Base-by-base conservation (phyloP, 164 flowering plant species). In the Cinnamomum micranthum region DNA sequence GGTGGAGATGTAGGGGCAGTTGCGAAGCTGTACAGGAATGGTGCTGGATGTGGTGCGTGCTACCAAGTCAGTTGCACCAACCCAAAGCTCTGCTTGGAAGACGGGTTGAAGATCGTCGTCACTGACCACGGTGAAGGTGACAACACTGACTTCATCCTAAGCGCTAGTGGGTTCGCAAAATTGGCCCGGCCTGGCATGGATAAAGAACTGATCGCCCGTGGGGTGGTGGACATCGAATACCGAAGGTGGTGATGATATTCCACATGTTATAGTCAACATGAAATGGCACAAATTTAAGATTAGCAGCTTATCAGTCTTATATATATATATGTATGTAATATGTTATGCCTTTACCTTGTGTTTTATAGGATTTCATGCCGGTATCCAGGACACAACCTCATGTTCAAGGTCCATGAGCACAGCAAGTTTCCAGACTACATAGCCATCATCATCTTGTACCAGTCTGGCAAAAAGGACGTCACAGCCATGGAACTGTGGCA, bases 101-200 rank as follows among this genome's bases (percentile, higher is more conserved):
- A 86, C 31, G 97, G 99, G 23, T 84, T 80, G 79, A 84, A 73
- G 51, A 77, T 90, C 4, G 91, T 90, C 77, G 95, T 84, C 75
- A 93, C 97, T 0, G 97, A 93, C 81, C 83, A 87, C 4, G 98
- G 98, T 1, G 89, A 82, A 65, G 97, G 99, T 19, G 93, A 88
- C 83, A 11, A 70, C 66, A 89, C 97, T 0, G 97, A 95, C 84
- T 91, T 95, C 85, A 86, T 95, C 74, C 87, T 95, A 15, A 91
- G 91, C 73, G 59, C 81, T 2, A 78, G 86, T 0, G 97, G 89
- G 67, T 95, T 81, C 74, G 28, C 85, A 6, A 81, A 75, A 33
- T 50, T 95, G 81, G 95, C 95, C 24, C 75, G 25, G 4, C 81
- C 89, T 1, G 74, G 82, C 82, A 24, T 50, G 75, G 87, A 86